Percentiles rank a stretch among this genome's conserved stretches.
phyloP scores from a whole-genome alignment of 106 monocot species.

The Allium sativum region DNA sequence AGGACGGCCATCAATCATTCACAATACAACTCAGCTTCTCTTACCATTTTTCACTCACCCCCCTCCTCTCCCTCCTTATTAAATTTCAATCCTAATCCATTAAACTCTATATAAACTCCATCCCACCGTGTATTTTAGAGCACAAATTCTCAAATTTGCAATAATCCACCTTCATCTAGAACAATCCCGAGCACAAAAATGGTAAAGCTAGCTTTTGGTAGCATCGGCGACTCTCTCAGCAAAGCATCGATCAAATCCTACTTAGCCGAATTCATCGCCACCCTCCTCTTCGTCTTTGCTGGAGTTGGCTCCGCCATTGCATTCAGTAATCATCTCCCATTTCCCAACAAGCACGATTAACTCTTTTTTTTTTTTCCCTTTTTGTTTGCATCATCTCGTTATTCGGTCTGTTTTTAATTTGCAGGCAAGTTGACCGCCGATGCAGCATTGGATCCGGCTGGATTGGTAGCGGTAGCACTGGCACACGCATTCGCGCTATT shows the following conservation, averaged over 20 bases:
- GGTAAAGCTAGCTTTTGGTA: conserved; percentile 13
- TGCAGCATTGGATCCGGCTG: conserved; percentile 51
- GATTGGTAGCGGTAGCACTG: conserved; percentile 46
- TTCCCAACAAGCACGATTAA: too few relatives aligned
- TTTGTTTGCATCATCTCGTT: background rate
- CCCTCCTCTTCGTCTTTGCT: conserved; percentile 22
- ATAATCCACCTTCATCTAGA: background rate
- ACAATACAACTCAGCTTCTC: too few relatives aligned
- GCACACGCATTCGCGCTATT: conserved; percentile 61
- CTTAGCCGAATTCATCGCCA: conserved; percentile 18
- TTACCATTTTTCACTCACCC: background rate
- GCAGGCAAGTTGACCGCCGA: conserved; percentile 6
- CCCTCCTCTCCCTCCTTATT: background rate
- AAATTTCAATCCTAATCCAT: background rate
- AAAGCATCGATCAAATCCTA: conserved; percentile 3
- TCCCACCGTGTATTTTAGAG: background rate
- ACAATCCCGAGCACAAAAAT: background rate
- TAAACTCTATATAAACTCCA: background rate
- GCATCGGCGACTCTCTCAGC: conserved; percentile 13
- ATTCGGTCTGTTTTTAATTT: background rate
- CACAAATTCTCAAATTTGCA: background rate
- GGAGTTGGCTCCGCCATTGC: conserved; percentile 18
- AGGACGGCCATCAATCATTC: too few relatives aligned
- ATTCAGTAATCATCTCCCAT: conserved; percentile 24
- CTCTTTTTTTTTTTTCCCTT: background rate